Percentiles rank a stretch among this genome's conserved stretches.
These are phyloP conservation scores for Fusarium circinatum DNA, from an alignment of 2,329 filamentous ascomycete genomes.

Conservation along the genomic window DNA sequence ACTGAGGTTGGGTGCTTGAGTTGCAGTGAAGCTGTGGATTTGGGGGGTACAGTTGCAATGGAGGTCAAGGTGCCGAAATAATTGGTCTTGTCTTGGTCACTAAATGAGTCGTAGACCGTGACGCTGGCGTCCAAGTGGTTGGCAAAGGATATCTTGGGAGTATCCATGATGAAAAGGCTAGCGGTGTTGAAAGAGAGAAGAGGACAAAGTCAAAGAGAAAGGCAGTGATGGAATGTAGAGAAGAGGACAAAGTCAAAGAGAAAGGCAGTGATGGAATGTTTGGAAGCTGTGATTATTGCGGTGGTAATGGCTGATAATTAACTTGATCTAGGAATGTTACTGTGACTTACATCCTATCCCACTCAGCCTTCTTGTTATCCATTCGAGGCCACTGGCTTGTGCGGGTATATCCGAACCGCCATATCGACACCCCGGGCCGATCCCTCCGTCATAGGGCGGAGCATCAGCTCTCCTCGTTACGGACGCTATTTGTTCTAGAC, in stretches of 20 bases:
- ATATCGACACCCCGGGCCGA: background rate
- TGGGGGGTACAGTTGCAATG: background rate
- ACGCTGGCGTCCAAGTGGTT: background rate
- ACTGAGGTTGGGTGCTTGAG: background rate
- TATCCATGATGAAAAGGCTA: background rate
- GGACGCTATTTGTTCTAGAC: background rate
- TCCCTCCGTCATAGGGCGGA: background rate
- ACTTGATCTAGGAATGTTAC: background rate
- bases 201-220: too few relatives aligned
- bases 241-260: accelerated
- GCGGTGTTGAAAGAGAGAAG: background rate
- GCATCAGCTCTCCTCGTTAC: background rate
- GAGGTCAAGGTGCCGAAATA: background rate
- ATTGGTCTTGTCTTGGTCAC: background rate
- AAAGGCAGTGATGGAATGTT: too few relatives aligned
- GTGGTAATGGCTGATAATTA: background rate
- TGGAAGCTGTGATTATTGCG: accelerated
- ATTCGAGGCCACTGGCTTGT: background rate
- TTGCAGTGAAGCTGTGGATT: background rate
- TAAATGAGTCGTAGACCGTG: background rate
- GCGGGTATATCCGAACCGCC: background rate
- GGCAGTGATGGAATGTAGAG: too few relatives aligned
- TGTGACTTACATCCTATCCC: background rate
- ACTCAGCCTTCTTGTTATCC: background rate
- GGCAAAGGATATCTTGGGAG: background rate